Evolutionary conservation across 2,329 filamentous ascomycete genomes (phyloP).

Genomic region (Fusarium transvaalense): DNA sequence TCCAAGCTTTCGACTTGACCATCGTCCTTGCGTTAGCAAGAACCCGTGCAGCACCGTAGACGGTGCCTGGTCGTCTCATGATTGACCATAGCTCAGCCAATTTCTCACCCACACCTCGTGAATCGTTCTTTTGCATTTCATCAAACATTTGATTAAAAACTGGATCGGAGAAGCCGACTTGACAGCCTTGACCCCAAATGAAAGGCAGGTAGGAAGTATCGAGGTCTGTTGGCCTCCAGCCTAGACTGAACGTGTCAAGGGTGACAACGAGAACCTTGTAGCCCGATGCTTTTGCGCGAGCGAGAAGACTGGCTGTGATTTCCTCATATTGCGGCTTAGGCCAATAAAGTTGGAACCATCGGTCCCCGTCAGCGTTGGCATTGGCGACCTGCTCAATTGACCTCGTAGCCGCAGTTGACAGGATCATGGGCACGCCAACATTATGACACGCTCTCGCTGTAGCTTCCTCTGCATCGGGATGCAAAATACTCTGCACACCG

Average conservation of each 20-base stretch:
- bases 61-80: conserved; percentile 38
- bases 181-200: conserved; percentile 67
- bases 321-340: conserved; percentile 70
- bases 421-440: conserved; percentile 72
- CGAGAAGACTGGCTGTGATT: conserved; percentile 72
- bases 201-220: conserved; percentile 73
- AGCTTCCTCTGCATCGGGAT: conserved; percentile 73
- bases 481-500: conserved; percentile 76
- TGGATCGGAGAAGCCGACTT: conserved; percentile 75
- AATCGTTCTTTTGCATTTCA: conserved; percentile 37
- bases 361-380: conserved; percentile 67
- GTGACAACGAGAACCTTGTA: conserved; percentile 78
- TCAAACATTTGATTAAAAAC: conserved; percentile 61
- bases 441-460: conserved; percentile 72
- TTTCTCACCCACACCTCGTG: conserved; percentile 20
- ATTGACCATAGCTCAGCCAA: conserved; percentile 38
- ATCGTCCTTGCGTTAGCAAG: conserved; percentile 25
- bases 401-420: conserved; percentile 73
- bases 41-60: conserved; percentile 41
- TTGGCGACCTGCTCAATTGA: conserved; percentile 75
- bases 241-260: conserved; percentile 76
- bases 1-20: conserved; percentile 43
- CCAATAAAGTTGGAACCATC: conserved; percentile 83
- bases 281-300: conserved; percentile 70
- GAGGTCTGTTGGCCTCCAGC: conserved; percentile 77